A percentile compares a stretch with the other conserved stretches of the same genome.
phyloP scores from a whole-genome alignment of 768 basidiomycete genomes.

The Lentinula sp. region DNA sequence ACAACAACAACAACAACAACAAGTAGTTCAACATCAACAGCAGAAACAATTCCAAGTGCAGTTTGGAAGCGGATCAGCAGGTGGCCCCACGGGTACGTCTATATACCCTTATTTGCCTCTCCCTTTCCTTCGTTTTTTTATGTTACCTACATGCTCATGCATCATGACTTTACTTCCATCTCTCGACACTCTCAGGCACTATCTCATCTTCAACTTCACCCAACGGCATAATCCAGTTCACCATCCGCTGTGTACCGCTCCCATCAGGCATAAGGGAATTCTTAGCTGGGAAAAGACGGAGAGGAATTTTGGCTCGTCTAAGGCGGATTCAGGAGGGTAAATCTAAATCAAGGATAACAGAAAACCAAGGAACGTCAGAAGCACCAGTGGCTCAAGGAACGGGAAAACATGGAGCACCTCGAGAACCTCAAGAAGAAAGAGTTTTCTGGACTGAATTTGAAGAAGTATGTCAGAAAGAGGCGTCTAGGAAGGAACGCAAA shows the following conservation, averaged over 20 bases:
- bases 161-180: conserved; percentile 18
- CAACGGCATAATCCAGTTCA: conserved; percentile 59
- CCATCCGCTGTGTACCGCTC: conserved; percentile 76
- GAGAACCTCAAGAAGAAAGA: neutral
- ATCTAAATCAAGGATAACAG: too few species aligned
- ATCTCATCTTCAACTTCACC: conserved; percentile 57
- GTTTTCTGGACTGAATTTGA: neutral
- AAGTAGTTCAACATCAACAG: neutral
- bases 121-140: too few species aligned
- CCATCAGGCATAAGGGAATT: neutral
- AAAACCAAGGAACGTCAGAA: neutral
- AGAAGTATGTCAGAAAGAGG: neutral
- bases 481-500: neutral
- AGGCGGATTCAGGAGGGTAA: neutral
- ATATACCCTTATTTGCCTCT: too few species aligned
- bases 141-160: neutral
- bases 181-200: conserved; percentile 63
- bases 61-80: neutral
- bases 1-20: neutral
- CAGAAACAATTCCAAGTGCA: conserved; percentile 2
- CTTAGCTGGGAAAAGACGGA: neutral
- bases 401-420: too few species aligned
- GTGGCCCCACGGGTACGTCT: conserved; percentile 1
- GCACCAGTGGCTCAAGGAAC: neutral
- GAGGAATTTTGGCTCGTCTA: neutral